Conservation (phyloP, 306 rosid genomes). For the Rosa rugosa region DNA sequence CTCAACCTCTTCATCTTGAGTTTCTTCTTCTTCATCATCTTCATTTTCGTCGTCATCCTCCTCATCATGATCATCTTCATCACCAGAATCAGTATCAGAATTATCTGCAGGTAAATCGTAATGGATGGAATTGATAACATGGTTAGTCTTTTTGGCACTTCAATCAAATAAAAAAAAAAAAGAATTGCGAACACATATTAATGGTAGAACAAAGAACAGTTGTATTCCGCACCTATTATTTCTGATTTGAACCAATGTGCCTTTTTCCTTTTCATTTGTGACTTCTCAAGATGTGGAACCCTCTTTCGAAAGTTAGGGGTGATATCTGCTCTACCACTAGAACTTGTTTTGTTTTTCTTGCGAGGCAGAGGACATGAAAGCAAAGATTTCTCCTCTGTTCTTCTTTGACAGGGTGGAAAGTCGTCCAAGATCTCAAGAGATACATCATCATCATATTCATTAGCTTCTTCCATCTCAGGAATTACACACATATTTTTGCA, state of each 20-base stretch:
- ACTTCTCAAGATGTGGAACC: neutral
- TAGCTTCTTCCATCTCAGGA: conserved; percentile 8
- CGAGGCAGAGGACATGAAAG: neutral
- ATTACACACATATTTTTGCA: neutral
- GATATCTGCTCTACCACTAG: neutral
- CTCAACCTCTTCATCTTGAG: neutral
- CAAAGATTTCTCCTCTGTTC: conserved; percentile 3
- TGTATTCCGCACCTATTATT: neutral
- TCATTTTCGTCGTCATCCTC: neutral
- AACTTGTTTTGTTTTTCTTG: conserved; percentile 2
- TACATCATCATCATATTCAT: neutral
- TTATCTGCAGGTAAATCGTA: neutral
- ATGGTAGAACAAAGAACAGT: too few species aligned
- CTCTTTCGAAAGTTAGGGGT: neutral
- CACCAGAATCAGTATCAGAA: neutral
- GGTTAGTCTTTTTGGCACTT: neutral
- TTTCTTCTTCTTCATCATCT: neutral
- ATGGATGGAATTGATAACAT: neutral
- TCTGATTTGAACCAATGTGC: neutral
- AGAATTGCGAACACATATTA: neutral
- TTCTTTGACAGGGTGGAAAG: neutral
- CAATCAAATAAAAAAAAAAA: too few species aligned
- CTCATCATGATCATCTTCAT: neutral
- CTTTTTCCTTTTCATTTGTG: neutral
- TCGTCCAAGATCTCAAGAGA: neutral